These are phyloP conservation scores for Pisolithus thermaeus DNA, from an alignment of 1,284 basidiomycete genomes.

Conservation along the genomic window DNA sequence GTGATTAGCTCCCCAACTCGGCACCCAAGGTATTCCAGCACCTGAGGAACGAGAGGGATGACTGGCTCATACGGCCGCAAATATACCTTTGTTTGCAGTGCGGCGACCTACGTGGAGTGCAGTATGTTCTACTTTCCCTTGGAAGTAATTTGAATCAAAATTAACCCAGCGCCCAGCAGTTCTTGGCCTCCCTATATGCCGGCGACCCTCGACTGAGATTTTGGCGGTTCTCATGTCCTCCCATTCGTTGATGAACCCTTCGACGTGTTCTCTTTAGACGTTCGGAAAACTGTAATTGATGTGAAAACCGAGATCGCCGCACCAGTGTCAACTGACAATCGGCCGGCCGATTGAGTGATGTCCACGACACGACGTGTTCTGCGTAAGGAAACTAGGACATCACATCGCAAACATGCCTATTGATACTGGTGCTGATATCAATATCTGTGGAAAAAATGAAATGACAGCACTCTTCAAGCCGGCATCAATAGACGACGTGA, in stretches of 20 bases:
- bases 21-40: neutral
- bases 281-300: no score
- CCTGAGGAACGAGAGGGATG: neutral
- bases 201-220: neutral
- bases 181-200: neutral
- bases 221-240: neutral
- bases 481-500: no score
- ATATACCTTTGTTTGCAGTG: neutral
- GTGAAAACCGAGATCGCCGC: neutral
- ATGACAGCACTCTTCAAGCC: no score
- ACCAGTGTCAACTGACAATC: no score
- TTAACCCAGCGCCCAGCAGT: neutral
- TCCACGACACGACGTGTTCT: no score
- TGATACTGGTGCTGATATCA: no score
- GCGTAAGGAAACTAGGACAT: no score
- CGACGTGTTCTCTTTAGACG: neutral
- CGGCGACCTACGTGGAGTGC: neutral
- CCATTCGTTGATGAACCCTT: neutral
- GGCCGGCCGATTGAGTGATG: no score
- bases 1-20: neutral
- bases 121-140: neutral
- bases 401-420: no score
- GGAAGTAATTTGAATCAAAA: neutral
- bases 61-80: neutral
- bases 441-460: no score